phyloP scores from a whole-genome alignment of 2,329 filamentous ascomycete species.

The Fusarium compactum region DNA sequence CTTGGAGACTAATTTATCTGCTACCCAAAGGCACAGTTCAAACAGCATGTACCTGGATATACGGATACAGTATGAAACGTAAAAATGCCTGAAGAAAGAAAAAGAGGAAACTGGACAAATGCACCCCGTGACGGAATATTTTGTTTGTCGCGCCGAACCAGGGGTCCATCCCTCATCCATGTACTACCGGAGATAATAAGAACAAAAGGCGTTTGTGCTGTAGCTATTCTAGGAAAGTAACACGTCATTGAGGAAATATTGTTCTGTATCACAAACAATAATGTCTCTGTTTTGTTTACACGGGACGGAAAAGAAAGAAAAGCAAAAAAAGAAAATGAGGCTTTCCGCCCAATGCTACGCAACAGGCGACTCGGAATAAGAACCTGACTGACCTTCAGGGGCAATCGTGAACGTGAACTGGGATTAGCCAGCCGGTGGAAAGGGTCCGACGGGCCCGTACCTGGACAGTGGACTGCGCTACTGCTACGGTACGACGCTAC shows the following conservation, averaged over 20 bases:
- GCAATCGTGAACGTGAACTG: constrained; percentile 4
- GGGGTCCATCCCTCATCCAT: constrained; percentile 16
- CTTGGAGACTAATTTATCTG: background rate
- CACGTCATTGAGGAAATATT: background rate
- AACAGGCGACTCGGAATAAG: background rate
- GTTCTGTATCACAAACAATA: background rate
- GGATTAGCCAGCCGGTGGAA: constrained; percentile 23
- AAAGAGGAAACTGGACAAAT: constrained; percentile 15
- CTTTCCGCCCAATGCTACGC: constrained; percentile 4
- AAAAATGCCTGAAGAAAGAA: background rate
- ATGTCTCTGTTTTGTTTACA: constrained; percentile 12
- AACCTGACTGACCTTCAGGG: constrained; percentile 28
- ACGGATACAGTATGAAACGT: constrained; percentile 2
- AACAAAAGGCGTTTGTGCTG: background rate
- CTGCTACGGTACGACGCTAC: background rate
- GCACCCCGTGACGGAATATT: constrained; percentile 5
- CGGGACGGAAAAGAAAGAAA: background rate
- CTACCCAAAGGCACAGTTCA: background rate
- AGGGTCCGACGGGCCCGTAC: constrained; percentile 6
- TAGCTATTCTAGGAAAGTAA: background rate
- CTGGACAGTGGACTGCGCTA: constrained; percentile 3
- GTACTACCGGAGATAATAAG: background rate
- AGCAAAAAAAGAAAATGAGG: constrained; percentile 29
- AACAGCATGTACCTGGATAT: background rate
- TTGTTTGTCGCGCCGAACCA: background rate